Base-by-base conservation (phyloP, 192 early-diverging fungal species). In the Pecoramyces ruminantium region DNA sequence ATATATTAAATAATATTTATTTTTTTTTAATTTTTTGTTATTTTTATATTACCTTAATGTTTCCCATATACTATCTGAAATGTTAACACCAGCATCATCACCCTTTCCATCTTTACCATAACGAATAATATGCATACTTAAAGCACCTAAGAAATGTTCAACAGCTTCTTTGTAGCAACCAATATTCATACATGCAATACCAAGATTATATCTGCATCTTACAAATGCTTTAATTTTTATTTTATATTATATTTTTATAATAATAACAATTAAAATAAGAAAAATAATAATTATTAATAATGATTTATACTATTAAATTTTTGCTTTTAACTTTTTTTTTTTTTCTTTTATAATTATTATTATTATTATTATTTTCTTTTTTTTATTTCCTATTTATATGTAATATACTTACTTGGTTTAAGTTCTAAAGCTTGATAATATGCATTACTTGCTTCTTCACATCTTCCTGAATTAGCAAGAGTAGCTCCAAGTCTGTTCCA, bases 41-140 rank as follows among this genome's bases (percentile, higher is more conserved):
- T 34, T 34, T 6, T 34, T 34, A 34, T 34, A 6, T 34, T 87
- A 91, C 28, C 89, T 82, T 29, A 92, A 81, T 8, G 92, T 92
- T 77, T 92, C 91, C 86, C 91, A 89, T 21, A 92, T 83, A 82
- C 90, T 92, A 77, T 84, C 85, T 51, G 90, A 91, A 28, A 92
- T 88, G 82, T 92, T 92, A 16, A 89, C 85, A 6, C 85, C 87
- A 40, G 84, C 86, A 29, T 83, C 86, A n/a, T 79, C 79, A 42
- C 82, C 81, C 16, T 86, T 84, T 15, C 79, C 83, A 77, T 84
- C 83, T 58, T 82, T 80, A 29, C 21, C 30, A 58, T 79, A 81
- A 86, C 25, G 78, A 30, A 81, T 30, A 29, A 90, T 86, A 79
- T 82, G 82, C 82, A 82, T 79, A 29, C 80, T 81, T 29, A 82